These are phyloP conservation scores for Diaporthe citriasiana DNA, from an alignment of 2,329 filamentous ascomycete genomes.

Conservation along the genomic window DNA sequence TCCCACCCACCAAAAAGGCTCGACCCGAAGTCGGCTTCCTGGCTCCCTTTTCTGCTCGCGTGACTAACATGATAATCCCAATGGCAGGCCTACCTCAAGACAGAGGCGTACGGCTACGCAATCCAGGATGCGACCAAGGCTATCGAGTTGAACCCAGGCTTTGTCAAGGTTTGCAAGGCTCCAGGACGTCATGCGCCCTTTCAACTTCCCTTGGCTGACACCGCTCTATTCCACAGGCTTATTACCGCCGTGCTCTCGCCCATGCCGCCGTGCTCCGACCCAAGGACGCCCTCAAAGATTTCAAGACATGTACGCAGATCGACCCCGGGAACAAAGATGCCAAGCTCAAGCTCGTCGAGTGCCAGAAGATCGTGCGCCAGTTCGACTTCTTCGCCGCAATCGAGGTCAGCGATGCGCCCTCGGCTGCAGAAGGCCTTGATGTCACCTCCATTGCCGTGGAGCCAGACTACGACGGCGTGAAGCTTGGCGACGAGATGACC, in stretches of 20 bases:
- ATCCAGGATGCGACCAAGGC: conserved; percentile 92
- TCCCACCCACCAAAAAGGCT: conserved; percentile 37
- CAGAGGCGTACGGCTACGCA: conserved; percentile 94
- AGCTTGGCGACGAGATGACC: conserved; percentile 87
- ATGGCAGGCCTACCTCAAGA: conserved; percentile 88
- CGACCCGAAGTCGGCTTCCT: conserved; percentile 39
- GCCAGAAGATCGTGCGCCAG: conserved; percentile 93
- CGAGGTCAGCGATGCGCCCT: conserved; percentile 91
- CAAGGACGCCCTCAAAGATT: conserved; percentile 90
- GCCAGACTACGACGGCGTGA: conserved; percentile 85
- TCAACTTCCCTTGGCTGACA: conserved; percentile 32
- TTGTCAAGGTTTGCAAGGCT: conserved; percentile 79
- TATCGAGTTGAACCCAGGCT: conserved; percentile 87
- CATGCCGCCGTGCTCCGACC: conserved; percentile 92
- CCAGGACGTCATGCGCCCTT: not conserved
- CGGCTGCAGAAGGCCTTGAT: conserved; percentile 90
- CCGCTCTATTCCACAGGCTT: conserved; percentile 71
- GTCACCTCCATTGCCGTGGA: conserved; percentile 89
- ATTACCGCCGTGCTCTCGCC: conserved; percentile 92
- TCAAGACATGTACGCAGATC: conserved; percentile 89
- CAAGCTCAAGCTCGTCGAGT: conserved; percentile 90
- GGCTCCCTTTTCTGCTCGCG: conserved; percentile 52
- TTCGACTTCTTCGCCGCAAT: conserved; percentile 95
- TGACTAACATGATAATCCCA: conserved; percentile 57
- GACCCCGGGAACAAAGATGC: conserved; percentile 92